Conservation (phyloP, 202 grass and related monocot genomes). For the Saccharum hybrid region DNA sequence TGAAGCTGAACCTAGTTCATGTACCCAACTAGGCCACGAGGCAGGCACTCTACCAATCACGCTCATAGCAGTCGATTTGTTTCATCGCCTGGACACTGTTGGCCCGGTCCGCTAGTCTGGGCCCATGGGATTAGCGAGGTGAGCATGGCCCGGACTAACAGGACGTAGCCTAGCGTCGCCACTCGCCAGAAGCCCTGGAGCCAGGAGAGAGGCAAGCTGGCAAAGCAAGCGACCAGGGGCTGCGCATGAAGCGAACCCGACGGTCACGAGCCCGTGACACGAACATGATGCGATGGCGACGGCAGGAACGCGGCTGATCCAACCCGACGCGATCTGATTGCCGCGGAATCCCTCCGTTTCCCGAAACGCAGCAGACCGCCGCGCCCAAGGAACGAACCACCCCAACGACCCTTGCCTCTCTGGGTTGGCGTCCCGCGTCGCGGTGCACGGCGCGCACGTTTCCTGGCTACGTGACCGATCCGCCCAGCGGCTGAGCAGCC, state of each 20-base stretch:
- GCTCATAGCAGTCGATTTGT: no score
- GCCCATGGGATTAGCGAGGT: neutral
- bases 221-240: no score
- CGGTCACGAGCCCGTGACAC: constrained; percentile 3
- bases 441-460: constrained; percentile 9
- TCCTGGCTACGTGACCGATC: neutral
- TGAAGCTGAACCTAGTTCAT: no score
- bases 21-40: no score
- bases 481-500: neutral
- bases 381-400: constrained; percentile 50
- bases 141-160: neutral
- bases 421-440: constrained; percentile 2
- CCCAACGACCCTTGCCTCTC: constrained; percentile 51
- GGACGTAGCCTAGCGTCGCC: no score
- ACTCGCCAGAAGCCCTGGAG: no score
- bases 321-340: neutral
- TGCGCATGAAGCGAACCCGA: neutral
- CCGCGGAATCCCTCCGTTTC: constrained; percentile 5
- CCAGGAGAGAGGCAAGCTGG: no score
- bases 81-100: neutral
- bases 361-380: constrained; percentile 44
- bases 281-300: neutral
- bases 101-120: neutral
- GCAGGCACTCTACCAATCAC: no score
- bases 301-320: neutral